A percentile compares a stretch with the other conserved stretches of the same genome.
These are phyloP conservation scores for Lachancea waltii DNA, from an alignment of 805 yeast genomes.

Conservation along the genomic window DNA sequence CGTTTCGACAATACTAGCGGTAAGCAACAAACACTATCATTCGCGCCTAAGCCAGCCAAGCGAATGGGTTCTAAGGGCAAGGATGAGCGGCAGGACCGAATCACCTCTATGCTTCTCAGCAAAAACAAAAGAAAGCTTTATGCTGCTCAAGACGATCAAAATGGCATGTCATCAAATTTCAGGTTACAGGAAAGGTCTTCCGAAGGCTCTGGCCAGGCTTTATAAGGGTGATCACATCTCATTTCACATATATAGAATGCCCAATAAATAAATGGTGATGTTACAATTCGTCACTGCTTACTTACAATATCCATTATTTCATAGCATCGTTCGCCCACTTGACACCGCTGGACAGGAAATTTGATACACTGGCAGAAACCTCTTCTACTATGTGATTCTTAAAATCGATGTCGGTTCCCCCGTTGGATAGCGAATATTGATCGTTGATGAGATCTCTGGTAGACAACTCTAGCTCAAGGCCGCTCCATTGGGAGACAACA, in stretches of 20 bases:
- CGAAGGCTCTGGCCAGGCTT: too few species aligned
- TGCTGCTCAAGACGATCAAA: too few species aligned
- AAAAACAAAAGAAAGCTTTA: conserved; percentile 6
- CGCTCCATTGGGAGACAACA: conserved; percentile 59
- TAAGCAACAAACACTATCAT: conserved; percentile 7
- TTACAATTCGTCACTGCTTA: too few species aligned
- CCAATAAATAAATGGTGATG: too few species aligned
- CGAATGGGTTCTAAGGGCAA: conserved; percentile 3
- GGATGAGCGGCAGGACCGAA: conserved; percentile 12
- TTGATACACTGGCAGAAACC: conserved; percentile 33
- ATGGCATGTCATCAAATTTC: too few species aligned
- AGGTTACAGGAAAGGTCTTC: too few species aligned
- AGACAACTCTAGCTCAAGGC: conserved; percentile 38
- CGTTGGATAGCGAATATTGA: conserved; percentile 15
- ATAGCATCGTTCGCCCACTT: conserved; percentile 46
- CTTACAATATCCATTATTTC: not conserved
- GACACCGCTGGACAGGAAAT: conserved; percentile 41
- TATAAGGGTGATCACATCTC: too few species aligned
- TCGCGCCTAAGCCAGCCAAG: conserved; percentile 5
- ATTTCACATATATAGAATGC: too few species aligned
- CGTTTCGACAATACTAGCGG: conserved; percentile 6
- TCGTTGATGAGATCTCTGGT: conserved; percentile 27
- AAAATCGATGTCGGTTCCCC: conserved; percentile 3
- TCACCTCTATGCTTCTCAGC: conserved; percentile 13
- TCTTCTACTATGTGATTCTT: conserved; percentile 7